Evolutionary conservation across 1,284 basidiomycete species (phyloP).

Genomic region (Rhodotorula glutinis): DNA sequence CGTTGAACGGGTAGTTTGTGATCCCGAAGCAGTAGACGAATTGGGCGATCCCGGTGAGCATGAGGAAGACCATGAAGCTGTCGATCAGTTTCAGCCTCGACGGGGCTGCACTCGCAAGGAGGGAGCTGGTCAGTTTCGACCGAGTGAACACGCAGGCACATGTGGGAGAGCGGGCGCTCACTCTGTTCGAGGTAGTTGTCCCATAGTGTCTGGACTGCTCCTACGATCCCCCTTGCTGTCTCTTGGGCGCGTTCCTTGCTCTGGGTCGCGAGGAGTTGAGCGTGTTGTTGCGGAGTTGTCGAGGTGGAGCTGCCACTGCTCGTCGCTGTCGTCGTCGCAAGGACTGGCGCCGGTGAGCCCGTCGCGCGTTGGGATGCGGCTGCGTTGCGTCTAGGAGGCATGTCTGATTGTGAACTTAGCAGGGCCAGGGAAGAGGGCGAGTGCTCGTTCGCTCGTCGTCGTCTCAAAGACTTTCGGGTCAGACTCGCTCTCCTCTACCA

Average conservation of each 20-base stretch:
- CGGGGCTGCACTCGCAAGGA: slow-evolving; percentile 52
- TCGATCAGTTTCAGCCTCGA: slow-evolving; percentile 89
- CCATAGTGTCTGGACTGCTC: slow-evolving; percentile 15
- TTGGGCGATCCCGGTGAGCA: slow-evolving; percentile 84
- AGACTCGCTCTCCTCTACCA: too few species aligned
- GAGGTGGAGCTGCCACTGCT: neutral
- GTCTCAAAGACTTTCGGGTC: too few species aligned
- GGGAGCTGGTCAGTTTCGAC: neutral
- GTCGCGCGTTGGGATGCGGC: neutral
- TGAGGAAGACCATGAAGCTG: slow-evolving; percentile 84
- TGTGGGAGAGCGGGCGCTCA: neutral
- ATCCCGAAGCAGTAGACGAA: slow-evolving; percentile 88
- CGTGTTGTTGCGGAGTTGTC: neutral
- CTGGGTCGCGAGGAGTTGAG: neutral
- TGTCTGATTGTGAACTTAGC: too few species aligned
- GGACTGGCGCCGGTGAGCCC: neutral
- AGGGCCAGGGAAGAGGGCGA: too few species aligned
- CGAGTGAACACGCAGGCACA: too few species aligned
- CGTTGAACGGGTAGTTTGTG: slow-evolving; percentile 94
- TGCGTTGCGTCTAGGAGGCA: slow-evolving; percentile 28
- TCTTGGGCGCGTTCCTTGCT: neutral
- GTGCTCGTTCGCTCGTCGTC: too few species aligned
- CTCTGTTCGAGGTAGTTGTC: slow-evolving; percentile 23
- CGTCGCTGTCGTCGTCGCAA: neutral
- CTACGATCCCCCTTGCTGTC: neutral